Evolutionary conservation across 805 yeast species (phyloP).

Genomic region (Spathaspora boniae): DNA sequence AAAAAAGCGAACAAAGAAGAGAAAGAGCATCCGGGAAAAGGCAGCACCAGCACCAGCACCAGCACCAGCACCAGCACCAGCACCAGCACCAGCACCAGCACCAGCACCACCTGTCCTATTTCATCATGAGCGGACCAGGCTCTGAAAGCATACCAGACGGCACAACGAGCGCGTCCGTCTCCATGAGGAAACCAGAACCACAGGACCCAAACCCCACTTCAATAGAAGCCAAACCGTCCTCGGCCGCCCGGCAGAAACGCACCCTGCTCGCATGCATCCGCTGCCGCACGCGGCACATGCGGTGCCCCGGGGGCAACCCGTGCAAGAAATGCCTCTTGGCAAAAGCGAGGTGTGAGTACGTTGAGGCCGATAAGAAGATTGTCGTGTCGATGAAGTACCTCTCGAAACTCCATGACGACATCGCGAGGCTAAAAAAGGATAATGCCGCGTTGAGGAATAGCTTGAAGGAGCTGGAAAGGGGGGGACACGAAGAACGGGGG

Average conservation of each 20-base stretch:
- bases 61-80: constrained; percentile 2
- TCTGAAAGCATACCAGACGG: too few relatives aligned
- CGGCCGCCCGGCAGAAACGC: constrained; percentile 22
- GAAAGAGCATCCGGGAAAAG: constrained; percentile 2
- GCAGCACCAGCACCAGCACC: constrained; percentile 1
- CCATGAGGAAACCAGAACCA: too few relatives aligned
- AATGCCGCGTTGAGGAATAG: constrained; percentile 53
- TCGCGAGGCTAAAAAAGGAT: constrained; percentile 61
- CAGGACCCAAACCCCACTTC: too few relatives aligned
- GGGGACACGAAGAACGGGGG: background rate
- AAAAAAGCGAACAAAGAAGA: constrained; percentile 2
- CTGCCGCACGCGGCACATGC: constrained; percentile 68
- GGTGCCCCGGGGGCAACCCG: constrained; percentile 77
- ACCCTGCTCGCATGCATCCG: constrained; percentile 53
- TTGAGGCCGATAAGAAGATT: constrained; percentile 67
- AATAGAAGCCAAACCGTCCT: too few relatives aligned
- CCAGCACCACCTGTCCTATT: constrained; percentile 1
- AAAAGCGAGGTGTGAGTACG: constrained; percentile 61
- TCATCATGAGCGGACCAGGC: too few relatives aligned
- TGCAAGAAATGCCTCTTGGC: constrained; percentile 60
- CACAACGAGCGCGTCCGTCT: too few relatives aligned
- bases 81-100: background rate
- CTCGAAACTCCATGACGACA: constrained; percentile 63
- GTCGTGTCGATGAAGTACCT: constrained; percentile 71
- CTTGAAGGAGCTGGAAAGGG: constrained; percentile 27